Evolutionary conservation across 1,139 yeast species (phyloP), one percentile per base, ranked within the genome.

Genomic region (Blastobotrys serpentis): DNA sequence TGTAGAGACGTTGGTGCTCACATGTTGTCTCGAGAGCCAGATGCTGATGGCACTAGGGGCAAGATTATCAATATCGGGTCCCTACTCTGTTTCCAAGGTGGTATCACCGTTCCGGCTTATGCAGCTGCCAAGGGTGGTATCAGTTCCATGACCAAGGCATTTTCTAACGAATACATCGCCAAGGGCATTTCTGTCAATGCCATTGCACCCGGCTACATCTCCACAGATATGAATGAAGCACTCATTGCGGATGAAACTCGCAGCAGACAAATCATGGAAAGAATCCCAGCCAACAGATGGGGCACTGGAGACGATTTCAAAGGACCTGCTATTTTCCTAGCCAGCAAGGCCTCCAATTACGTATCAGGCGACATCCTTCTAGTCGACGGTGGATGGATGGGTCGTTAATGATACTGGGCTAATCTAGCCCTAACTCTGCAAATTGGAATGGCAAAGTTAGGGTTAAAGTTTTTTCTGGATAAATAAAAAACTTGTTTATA

Each of bases 51-150:
- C 13, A 75, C 76, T 22, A 71, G 73, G 55, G 89, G 88, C 30
- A 81, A 83, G 46, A 74, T 83, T 57, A 75, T 83, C 56, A 77
- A 82, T 62, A 79, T 86, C 21, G 86, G 83, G 1, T 81, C 86
- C 2, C 54, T 76, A 43, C 59, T 66, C 49, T 67, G 77, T 0
- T 74, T 68, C 64, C 69, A 71, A 44, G 79, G 78, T 10, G 77
- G 77, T 1, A 34, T 67, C 47, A 60, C 66, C 47, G 66, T 71
- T 33, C 70, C 79, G 2, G 74, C 82, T 0, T 79, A 79, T 59
- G 73, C 79, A 8, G 75, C 79, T 7, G 67, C 81, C 17, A 79
- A 78, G 61, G 80, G 79, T 14, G 84, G 76, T 0, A 63, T 79
- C 25, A 69, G 70, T 36, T 72, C 70, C 42, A 65, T 79, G 45